These are phyloP conservation scores for Rhynchosporium agropyri DNA, from an alignment of 2,329 filamentous ascomycete species.

Conservation along the genomic window DNA sequence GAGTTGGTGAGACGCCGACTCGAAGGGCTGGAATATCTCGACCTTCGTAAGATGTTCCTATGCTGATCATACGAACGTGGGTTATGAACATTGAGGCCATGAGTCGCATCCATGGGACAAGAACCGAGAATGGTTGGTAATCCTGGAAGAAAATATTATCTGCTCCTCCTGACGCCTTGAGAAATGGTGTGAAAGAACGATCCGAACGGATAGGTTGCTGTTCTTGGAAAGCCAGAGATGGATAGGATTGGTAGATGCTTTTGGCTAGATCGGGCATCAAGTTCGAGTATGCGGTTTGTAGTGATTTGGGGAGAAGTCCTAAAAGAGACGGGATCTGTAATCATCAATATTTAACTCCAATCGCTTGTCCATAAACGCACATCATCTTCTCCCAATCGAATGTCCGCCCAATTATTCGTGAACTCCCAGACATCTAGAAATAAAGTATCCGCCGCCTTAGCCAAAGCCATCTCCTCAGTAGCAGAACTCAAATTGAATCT, in stretches of 20 bases:
- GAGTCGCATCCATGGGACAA: constrained; percentile 85
- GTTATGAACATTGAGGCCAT: constrained; percentile 88
- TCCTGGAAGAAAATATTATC: constrained; percentile 87
- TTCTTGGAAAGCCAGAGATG: constrained; percentile 36
- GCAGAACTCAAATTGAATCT: constrained; percentile 77
- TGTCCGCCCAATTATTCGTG: constrained; percentile 79
- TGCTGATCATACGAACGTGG: constrained; percentile 70
- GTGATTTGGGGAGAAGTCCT: constrained; percentile 72
- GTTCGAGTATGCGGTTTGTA: constrained; percentile 71
- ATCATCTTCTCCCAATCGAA: constrained; percentile 75
- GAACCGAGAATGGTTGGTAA: constrained; percentile 83
- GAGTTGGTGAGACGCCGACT: constrained; percentile 64
- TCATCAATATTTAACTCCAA: constrained; percentile 21
- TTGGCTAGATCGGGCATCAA: constrained; percentile 80
- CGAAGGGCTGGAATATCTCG: constrained; percentile 82
- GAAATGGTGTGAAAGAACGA: constrained; percentile 40
- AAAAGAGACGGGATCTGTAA: constrained; percentile 69
- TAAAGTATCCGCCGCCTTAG: constrained; percentile 72
- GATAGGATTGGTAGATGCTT: constrained; percentile 77
- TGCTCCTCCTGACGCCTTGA: constrained; percentile 41
- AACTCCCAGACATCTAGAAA: constrained; percentile 92
- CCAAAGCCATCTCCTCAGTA: constrained; percentile 69
- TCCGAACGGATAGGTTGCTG: constrained; percentile 33
- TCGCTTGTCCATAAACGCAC: constrained; percentile 49
- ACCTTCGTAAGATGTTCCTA: constrained; percentile 87